Evolutionary conservation across 768 basidiomycete species (phyloP), one percentile per base, ranked within the genome.

Genomic region (Coprinopsis marcescibilis): DNA sequence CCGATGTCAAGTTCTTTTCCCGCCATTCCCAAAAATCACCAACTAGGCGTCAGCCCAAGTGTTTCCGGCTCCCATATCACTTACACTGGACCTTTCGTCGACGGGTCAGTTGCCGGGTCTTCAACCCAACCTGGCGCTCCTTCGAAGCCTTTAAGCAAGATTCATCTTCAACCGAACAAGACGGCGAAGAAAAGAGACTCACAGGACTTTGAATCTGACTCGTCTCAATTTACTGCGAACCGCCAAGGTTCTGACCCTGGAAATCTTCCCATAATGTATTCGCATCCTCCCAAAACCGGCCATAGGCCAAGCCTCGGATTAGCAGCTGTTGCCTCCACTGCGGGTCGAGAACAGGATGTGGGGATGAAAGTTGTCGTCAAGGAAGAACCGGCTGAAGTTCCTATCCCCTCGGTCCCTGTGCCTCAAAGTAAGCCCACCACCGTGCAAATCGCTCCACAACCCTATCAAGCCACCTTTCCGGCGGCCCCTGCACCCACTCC

Each of bases 221-320:
- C 58, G n/a, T 58, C 55, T 15, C 39, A 26, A 17, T 13, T 41
- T 3, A 21, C 26, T 27, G 57, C 51, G 11, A 40, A 59, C 27
- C 54, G 55, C 25, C 57, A 48, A 20, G 55, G 64, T 26, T 45
- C 56, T 14, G 61, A 65, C 49, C 33, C 47, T 6, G 64, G 63
- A n/a, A 56, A 65, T 39, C 29, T 63, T 21, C 54, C 44, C 29
- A 49, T 65, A 3, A 42, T 15, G 4, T 23, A 17, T 19, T 24
- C 39, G 5, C 11, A 17, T 40, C 4, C 39, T 19, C 17, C 17
- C 29, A 32, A n/a, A n/a, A n/a, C n/a, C 29, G 8, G 29, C 29
- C 29, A 32, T n/a, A 32, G n/a, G n/a, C n/a, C n/a, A n/a, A n/a
- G n/a, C n/a, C n/a, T n/a, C n/a, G n/a, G n/a, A n/a, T n/a, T n/a